These are phyloP conservation scores for Apiospora koreana DNA, from an alignment of 2,329 filamentous ascomycete genomes.

Conservation along the genomic window DNA sequence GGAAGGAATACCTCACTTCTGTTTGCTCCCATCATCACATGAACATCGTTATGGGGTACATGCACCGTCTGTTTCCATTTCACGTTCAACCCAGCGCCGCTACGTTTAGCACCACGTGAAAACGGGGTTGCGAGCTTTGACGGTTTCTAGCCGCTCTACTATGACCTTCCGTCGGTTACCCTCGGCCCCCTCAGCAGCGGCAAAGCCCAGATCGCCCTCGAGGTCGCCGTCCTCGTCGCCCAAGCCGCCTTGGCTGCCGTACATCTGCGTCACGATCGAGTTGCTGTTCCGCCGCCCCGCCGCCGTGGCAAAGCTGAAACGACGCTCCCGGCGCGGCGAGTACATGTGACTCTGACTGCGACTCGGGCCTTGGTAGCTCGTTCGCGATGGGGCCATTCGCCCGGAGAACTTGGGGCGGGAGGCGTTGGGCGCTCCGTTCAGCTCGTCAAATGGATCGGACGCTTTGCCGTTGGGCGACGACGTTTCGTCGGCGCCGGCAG, in stretches of 20 bases:
- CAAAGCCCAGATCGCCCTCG: conserved; percentile 92
- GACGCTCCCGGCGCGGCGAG: conserved; percentile 49
- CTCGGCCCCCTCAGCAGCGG: conserved; percentile 91
- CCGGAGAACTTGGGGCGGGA: conserved; percentile 13
- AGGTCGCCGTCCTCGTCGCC: conserved; percentile 70
- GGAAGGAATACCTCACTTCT: neutral
- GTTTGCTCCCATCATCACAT: neutral
- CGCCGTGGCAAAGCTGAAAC: conserved; percentile 55
- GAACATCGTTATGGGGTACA: neutral
- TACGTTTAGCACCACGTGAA: conserved; percentile 87
- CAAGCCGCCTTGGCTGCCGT: conserved; percentile 33
- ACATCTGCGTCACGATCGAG: conserved; percentile 55
- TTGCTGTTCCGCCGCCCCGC: conserved; percentile 49
- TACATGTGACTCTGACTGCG: conserved; percentile 44
- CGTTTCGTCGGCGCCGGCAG: neutral
- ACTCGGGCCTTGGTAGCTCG: conserved; percentile 44
- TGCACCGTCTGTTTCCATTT: neutral
- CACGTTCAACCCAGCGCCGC: neutral
- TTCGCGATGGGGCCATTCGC: conserved; percentile 16
- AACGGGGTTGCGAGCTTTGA: conserved; percentile 92
- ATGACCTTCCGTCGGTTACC: conserved; percentile 91
- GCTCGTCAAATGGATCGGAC: conserved; percentile 30
- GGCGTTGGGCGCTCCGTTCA: conserved; percentile 14
- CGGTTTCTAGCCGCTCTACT: conserved; percentile 91
- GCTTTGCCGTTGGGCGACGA: conserved; percentile 18